These are phyloP conservation scores for Calonectria hongkongensis DNA, from an alignment of 2,329 filamentous ascomycete species.

Conservation along the genomic window DNA sequence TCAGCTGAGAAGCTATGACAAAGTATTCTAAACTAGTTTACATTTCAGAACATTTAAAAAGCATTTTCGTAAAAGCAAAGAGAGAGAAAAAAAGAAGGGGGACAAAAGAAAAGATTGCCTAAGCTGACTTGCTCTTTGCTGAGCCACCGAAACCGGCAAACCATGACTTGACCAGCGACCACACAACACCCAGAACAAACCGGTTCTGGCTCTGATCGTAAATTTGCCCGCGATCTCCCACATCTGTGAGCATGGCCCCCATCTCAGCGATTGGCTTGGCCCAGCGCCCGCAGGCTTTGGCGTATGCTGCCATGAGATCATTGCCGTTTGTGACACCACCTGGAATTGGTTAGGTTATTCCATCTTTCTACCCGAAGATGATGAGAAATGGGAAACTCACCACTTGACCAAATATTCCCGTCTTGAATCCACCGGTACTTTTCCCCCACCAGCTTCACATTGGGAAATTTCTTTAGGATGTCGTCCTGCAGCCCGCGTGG, in stretches of 20 bases:
- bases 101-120: too few species aligned
- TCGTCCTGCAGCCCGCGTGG: conserved; percentile 66
- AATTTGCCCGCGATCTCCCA: conserved; percentile 68
- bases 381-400: conserved; percentile 58
- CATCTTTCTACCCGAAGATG: background rate
- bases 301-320: conserved; percentile 73
- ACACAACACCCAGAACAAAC: conserved; percentile 60
- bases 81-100: too few species aligned
- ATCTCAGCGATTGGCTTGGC: conserved; percentile 66
- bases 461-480: conserved; percentile 62
- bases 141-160: conserved; percentile 39
- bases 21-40: too few species aligned
- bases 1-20: too few species aligned
- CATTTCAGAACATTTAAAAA: too few species aligned
- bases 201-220: conserved; percentile 62
- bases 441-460: conserved; percentile 65
- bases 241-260: conserved; percentile 65
- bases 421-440: conserved; percentile 70
- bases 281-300: conserved; percentile 65
- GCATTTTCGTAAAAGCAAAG: background rate
- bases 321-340: conserved; percentile 75
- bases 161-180: conserved; percentile 62
- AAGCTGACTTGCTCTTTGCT: conserved; percentile 29
- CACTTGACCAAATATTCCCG: conserved; percentile 73
- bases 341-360: conserved; percentile 46